phyloP scores from a whole-genome alignment of 2,329 filamentous ascomycete species.

The Cercospora sp. region DNA sequence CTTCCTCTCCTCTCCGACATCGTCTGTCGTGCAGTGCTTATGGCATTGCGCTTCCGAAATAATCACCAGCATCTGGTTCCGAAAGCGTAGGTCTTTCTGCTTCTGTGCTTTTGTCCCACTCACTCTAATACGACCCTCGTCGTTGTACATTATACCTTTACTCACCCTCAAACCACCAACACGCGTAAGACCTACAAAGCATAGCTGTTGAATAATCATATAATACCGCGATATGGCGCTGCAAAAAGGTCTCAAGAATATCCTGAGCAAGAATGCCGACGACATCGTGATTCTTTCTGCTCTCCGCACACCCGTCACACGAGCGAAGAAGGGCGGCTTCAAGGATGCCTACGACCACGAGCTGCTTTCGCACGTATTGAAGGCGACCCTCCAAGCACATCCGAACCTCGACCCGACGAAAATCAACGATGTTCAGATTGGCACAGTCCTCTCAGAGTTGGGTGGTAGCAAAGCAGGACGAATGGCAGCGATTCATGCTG shows the following conservation, averaged over 20 bases:
- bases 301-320: conserved; percentile 83
- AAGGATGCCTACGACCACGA: conserved; percentile 91
- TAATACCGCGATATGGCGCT: conserved; percentile 26
- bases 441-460: conserved; percentile 86
- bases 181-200: not conserved
- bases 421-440: conserved; percentile 81
- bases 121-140: not conserved
- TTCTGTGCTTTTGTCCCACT: not conserved
- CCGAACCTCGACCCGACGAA: conserved; percentile 69
- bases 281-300: conserved; percentile 88
- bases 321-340: conserved; percentile 78
- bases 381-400: conserved; percentile 70
- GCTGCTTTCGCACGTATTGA: conserved; percentile 67
- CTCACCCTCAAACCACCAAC: not conserved
- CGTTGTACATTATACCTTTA: not conserved
- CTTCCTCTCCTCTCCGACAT: conserved; percentile 4
- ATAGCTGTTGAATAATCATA: not conserved
- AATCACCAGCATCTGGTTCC: not conserved
- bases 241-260: conserved; percentile 65
- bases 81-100: conserved; percentile 6
- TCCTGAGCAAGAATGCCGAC: conserved; percentile 75
- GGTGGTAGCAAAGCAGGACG: conserved; percentile 87
- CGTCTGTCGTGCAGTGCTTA: not conserved
- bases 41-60: not conserved
- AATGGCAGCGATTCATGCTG: conserved; percentile 85